These are phyloP conservation scores for Hawksworthiomyces lignivorus DNA, from an alignment of 2,329 filamentous ascomycete species.

Conservation along the genomic window DNA sequence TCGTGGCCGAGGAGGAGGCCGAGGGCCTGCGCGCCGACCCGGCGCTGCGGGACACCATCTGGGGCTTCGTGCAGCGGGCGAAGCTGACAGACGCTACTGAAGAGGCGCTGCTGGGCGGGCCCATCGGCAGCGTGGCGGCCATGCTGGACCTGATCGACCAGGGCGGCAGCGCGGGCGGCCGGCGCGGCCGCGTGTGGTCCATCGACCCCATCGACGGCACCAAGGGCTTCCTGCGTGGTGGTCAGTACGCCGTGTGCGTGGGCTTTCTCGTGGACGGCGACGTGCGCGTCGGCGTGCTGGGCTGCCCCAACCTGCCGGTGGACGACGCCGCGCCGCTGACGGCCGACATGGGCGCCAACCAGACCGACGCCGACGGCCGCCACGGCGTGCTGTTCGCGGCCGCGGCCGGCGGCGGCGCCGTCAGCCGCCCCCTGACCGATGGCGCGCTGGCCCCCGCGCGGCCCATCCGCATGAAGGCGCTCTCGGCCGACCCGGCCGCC, in stretches of 20 bases:
- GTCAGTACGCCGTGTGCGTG: slow-evolving; percentile 94
- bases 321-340: slow-evolving; percentile 68
- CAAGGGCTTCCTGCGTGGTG: slow-evolving; percentile 91
- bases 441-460: slow-evolving; percentile 45
- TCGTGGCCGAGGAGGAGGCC: slow-evolving; percentile 94
- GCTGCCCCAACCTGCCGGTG: slow-evolving; percentile 89
- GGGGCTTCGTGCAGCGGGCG: slow-evolving; percentile 67
- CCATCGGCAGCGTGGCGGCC: slow-evolving; percentile 47
- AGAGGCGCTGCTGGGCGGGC: slow-evolving; percentile 55
- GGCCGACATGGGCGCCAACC: slow-evolving; percentile 64
- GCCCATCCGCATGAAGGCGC: slow-evolving; percentile 68
- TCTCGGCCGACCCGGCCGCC: slow-evolving; percentile 40
- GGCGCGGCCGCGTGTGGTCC: slow-evolving; percentile 79
- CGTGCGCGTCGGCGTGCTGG: slow-evolving; percentile 88
- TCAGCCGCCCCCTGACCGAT: slow-evolving; percentile 62
- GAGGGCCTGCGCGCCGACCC: slow-evolving; percentile 66
- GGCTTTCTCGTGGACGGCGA: slow-evolving; percentile 87
- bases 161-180: slow-evolving; percentile 63
- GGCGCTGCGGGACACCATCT: slow-evolving; percentile 66
- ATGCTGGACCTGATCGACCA: slow-evolving; percentile 57
- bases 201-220: slow-evolving; percentile 97
- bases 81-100: slow-evolving; percentile 51
- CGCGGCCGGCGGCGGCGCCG: slow-evolving; percentile 69
- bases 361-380: slow-evolving; percentile 64
- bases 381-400: slow-evolving; percentile 86